Evolutionary conservation across 768 basidiomycete genomes (phyloP).

Genomic region (Boletus huronensis): DNA sequence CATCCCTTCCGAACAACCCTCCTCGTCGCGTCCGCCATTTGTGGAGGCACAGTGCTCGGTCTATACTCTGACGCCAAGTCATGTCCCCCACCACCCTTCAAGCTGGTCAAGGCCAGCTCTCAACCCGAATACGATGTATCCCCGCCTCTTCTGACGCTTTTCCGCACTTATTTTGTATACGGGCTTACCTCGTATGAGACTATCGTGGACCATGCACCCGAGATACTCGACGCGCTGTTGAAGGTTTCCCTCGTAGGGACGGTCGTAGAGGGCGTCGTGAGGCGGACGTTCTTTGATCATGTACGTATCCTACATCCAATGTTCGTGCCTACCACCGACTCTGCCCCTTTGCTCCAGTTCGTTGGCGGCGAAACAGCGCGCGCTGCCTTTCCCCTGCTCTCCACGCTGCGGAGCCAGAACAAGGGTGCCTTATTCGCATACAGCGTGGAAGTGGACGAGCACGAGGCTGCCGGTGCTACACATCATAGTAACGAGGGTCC

Average conservation of each 20-base stretch:
- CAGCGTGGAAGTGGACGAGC: conserved; percentile 79
- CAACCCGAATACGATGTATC: background rate
- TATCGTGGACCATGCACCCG: conserved; percentile 73
- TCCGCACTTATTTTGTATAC: conserved; percentile 81
- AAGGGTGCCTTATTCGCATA: conserved; percentile 80
- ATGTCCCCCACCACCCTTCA: conserved; percentile 22
- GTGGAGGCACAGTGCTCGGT: conserved; percentile 13
- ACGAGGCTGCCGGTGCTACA: conserved; percentile 38
- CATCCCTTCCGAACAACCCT: conserved; percentile 11
- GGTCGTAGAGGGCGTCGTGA: conserved; percentile 65
- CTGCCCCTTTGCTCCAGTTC: conserved; percentile 47
- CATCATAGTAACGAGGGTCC: conserved; percentile 3
- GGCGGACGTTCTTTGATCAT: conserved; percentile 84
- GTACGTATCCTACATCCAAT: conserved; percentile 33
- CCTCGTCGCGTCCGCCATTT: conserved; percentile 18
- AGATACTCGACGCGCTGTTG: conserved; percentile 50
- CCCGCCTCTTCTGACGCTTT: conserved; percentile 37
- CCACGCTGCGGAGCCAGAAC: conserved; percentile 57
- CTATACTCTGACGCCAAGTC: conserved; percentile 27
- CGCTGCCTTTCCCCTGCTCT: conserved; percentile 62
- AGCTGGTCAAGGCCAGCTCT: background rate
- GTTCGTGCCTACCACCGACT: background rate
- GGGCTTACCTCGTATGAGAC: conserved; percentile 72
- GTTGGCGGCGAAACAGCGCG: conserved; percentile 84
- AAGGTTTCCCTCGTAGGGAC: conserved; percentile 53